Conservation (phyloP, 106 monocot species). For the Chionographis japonica region DNA sequence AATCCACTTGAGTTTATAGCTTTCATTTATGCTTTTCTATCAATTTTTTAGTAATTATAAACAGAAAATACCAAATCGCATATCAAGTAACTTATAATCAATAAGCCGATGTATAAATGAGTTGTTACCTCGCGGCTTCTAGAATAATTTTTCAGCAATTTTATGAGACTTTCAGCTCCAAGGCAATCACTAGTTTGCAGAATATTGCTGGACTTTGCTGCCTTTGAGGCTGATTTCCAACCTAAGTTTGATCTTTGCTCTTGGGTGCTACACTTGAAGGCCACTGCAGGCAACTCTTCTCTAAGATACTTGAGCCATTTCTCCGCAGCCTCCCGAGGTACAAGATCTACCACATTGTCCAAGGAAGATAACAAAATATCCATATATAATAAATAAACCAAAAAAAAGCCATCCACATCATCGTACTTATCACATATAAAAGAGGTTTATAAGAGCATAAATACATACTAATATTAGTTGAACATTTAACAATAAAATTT, state of each 20-base stretch:
- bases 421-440: too few species aligned
- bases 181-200: slow-evolving; percentile 94
- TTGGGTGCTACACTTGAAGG: slow-evolving; percentile 97
- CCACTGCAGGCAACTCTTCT: slow-evolving; percentile 89
- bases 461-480: too few species aligned
- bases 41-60: too few species aligned
- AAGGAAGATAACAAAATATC: background rate
- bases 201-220: slow-evolving; percentile 44
- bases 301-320: slow-evolving; percentile 99
- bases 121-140: slow-evolving; percentile 75
- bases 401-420: too few species aligned
- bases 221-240: slow-evolving; percentile 68
- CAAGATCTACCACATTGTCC: slow-evolving; percentile 52
- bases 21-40: too few species aligned
- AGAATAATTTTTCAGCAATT: slow-evolving; percentile 91
- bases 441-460: too few species aligned
- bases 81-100: too few species aligned
- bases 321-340: slow-evolving; percentile 81
- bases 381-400: too few species aligned
- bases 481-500: too few species aligned
- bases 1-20: too few species aligned
- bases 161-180: slow-evolving; percentile 92
- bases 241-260: slow-evolving; percentile 88
- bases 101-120: too few species aligned
- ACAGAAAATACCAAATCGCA: too few species aligned